Evolutionary conservation across 2,329 filamentous ascomycete species (phyloP).

Genomic region (Paramyrothecium roridum): DNA sequence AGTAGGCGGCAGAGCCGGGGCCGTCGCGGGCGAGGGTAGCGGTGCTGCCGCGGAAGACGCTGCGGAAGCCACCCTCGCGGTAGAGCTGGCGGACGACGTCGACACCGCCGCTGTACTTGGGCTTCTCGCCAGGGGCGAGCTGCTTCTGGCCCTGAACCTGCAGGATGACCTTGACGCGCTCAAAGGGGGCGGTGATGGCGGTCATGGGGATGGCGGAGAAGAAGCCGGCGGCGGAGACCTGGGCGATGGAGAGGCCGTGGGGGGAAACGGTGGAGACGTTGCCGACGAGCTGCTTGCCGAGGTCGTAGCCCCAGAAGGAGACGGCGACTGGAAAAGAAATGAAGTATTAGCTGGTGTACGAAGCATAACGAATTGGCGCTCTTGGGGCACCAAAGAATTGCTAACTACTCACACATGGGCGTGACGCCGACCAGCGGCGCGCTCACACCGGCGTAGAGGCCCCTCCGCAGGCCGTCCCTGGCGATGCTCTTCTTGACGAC

Average conservation of each 20-base stretch:
- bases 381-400: neutral
- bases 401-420: constrained; percentile 82
- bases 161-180: constrained; percentile 97
- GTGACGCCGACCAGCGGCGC: constrained; percentile 94
- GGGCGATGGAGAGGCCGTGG: constrained; percentile 75
- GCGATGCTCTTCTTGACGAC: constrained; percentile 87
- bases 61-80: constrained; percentile 82
- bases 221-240: constrained; percentile 91
- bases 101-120: constrained; percentile 79
- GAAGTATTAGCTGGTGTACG: constrained; percentile 2
- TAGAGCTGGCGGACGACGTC: constrained; percentile 95
- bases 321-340: constrained; percentile 54
- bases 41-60: constrained; percentile 84
- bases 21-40: constrained; percentile 94
- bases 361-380: neutral
- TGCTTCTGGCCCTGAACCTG: constrained; percentile 95
- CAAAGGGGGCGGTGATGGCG: constrained; percentile 95
- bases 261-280: constrained; percentile 62
- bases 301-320: constrained; percentile 84
- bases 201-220: constrained; percentile 98
- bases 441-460: constrained; percentile 94
- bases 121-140: constrained; percentile 85
- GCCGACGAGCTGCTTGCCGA: constrained; percentile 86
- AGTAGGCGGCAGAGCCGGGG: constrained; percentile 91
- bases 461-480: constrained; percentile 74